Evolutionary conservation across 805 yeast species (phyloP).

Genomic region (Pichia insulana): DNA sequence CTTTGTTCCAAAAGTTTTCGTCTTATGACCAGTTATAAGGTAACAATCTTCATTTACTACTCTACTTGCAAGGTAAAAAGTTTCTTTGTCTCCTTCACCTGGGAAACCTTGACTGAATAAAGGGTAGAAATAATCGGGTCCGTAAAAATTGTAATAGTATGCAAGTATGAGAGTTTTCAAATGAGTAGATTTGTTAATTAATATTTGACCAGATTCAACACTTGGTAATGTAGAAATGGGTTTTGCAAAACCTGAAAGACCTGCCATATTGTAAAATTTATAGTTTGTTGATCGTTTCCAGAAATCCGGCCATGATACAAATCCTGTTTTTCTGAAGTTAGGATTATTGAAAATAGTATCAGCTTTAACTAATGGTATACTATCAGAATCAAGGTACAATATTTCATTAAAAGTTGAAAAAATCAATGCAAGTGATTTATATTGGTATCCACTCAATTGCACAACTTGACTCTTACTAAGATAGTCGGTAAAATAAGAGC

Average conservation of each 20-base stretch:
- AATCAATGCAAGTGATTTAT: conserved; percentile 26
- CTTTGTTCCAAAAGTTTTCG: conserved; percentile 25
- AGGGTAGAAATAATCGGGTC: conserved; percentile 60
- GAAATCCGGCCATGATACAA: conserved; percentile 63
- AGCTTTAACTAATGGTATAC: conserved; percentile 31
- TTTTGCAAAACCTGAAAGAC: conserved; percentile 27
- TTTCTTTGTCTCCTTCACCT: conserved; percentile 78
- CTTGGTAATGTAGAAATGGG: conserved; percentile 41
- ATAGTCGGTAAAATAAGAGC: conserved; percentile 34
- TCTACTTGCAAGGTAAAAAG: conserved; percentile 62
- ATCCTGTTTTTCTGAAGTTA: conserved; percentile 42
- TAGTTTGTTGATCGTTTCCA: conserved; percentile 64
- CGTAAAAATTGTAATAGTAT: conserved; percentile 56
- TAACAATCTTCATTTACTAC: conserved; percentile 26
- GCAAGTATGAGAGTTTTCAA: conserved; percentile 49
- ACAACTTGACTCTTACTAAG: conserved; percentile 19
- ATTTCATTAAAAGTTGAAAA: conserved; percentile 36
- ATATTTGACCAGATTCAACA: conserved; percentile 62
- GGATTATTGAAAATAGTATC: conserved; percentile 25
- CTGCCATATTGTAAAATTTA: conserved; percentile 40
- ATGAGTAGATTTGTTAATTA: conserved; percentile 54
- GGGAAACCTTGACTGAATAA: conserved; percentile 63
- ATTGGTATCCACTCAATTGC: conserved; percentile 18
- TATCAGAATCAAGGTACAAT: conserved; percentile 36
- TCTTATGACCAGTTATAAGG: conserved; percentile 22